Evolutionary conservation across 2,329 filamentous ascomycete genomes (phyloP).

Genomic region (Nothopassalora personata): DNA sequence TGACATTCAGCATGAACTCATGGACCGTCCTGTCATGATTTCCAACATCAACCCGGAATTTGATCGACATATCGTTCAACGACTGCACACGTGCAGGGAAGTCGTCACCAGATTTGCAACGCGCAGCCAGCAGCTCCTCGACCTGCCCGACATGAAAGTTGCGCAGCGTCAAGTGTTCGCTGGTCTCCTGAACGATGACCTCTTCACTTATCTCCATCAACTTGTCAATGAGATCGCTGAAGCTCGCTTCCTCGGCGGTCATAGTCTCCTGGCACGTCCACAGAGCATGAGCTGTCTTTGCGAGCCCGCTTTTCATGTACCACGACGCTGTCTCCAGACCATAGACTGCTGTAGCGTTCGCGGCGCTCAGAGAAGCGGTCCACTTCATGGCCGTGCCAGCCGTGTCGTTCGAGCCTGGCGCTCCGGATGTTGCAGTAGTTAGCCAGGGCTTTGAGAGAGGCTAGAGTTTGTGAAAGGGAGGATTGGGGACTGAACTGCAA

Average conservation of each 20-base stretch:
- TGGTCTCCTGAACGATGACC: background rate
- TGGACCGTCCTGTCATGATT: background rate
- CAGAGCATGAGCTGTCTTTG: background rate
- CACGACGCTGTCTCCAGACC: background rate
- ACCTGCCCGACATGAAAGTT: background rate
- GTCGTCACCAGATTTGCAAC: background rate
- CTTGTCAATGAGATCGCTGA: background rate
- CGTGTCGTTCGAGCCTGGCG: background rate
- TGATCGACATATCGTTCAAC: background rate
- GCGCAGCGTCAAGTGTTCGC: background rate
- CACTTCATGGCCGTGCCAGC: background rate
- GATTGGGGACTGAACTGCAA: background rate
- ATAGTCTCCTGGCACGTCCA: background rate
- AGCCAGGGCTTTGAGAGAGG: background rate
- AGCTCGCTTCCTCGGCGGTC: background rate
- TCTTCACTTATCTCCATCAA: background rate
- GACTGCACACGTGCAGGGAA: background rate
- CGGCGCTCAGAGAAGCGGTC: background rate
- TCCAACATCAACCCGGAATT: background rate
- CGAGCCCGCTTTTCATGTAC: background rate
- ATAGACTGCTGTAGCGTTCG: background rate
- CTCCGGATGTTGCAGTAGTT: background rate
- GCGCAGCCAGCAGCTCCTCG: background rate
- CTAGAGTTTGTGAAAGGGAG: background rate
- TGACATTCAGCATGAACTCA: background rate